These are phyloP conservation scores for Exophiala dermatitidis DNA, from an alignment of 2,329 filamentous ascomycete species.

Conservation along the genomic window DNA sequence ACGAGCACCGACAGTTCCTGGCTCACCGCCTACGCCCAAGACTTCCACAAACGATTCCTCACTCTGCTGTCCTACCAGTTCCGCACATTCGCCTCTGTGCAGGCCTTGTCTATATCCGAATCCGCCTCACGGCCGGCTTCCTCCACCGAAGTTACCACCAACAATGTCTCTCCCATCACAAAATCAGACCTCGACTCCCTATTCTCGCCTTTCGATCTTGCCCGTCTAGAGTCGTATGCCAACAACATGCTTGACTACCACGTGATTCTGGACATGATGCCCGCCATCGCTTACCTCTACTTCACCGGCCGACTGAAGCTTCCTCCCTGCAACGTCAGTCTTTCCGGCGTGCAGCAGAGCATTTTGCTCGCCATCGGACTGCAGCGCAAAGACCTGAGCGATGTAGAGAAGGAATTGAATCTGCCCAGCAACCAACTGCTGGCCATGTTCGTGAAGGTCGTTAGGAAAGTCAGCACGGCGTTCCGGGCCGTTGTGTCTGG, in stretches of 20 bases:
- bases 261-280: conserved; percentile 88
- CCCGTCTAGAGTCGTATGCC: conserved; percentile 88
- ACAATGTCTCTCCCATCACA: conserved; percentile 52
- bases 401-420: conserved; percentile 68
- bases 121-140: conserved; percentile 54
- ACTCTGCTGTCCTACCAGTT: conserved; percentile 89
- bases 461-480: conserved; percentile 75
- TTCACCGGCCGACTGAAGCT: conserved; percentile 67
- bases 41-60: conserved; percentile 93
- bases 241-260: conserved; percentile 98
- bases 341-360: conserved; percentile 76
- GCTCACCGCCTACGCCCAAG: conserved; percentile 82
- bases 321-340: conserved; percentile 48
- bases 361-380: conserved; percentile 86
- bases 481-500: conserved; percentile 69
- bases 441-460: conserved; percentile 95
- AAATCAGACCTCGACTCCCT: conserved; percentile 69
- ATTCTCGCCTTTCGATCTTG: conserved; percentile 87
- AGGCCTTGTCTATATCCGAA: conserved; percentile 81
- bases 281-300: conserved; percentile 71
- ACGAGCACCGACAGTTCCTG: conserved; percentile 62
- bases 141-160: conserved; percentile 55
- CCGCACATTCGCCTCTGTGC: conserved; percentile 66
- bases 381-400: conserved; percentile 80
- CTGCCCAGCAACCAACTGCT: conserved; percentile 72